Conservation (phyloP, 2,329 filamentous ascomycete species). For the Fusarium anthophilum region DNA sequence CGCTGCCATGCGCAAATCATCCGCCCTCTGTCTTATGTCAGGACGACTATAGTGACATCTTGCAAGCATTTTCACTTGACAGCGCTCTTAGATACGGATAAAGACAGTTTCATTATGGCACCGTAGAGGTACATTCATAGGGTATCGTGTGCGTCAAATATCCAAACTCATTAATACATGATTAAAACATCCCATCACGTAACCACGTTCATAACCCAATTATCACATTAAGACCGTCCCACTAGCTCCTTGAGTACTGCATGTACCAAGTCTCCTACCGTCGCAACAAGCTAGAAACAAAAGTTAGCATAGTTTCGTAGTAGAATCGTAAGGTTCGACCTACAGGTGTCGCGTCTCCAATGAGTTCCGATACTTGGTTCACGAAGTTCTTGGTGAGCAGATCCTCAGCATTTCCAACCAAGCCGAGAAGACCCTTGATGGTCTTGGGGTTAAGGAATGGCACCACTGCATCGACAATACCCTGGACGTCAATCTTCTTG, state of each 20-base stretch:
- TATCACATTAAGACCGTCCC: slow-evolving; percentile 24
- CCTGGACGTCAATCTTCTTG: slow-evolving; percentile 51
- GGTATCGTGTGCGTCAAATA: slow-evolving; percentile 5
- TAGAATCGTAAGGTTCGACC: neutral
- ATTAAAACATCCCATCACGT: neutral
- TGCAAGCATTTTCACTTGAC: neutral
- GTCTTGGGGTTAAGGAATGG: slow-evolving; percentile 55
- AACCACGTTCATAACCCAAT: neutral
- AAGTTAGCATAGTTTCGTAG: neutral
- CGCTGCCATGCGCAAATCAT: neutral
- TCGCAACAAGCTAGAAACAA: slow-evolving; percentile 44
- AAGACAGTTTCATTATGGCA: neutral
- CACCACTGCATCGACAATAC: slow-evolving; percentile 48
- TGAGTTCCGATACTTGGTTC: slow-evolving; percentile 54
- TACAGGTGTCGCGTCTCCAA: slow-evolving; percentile 43
- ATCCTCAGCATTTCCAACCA: slow-evolving; percentile 49
- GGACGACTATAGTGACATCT: neutral
- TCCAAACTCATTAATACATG: slow-evolving; percentile 5
- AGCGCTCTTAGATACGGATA: neutral
- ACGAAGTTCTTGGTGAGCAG: slow-evolving; percentile 53
- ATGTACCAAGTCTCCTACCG: slow-evolving; percentile 46
- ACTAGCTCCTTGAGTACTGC: slow-evolving; percentile 45
- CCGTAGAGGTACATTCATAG: neutral
- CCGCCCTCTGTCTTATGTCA: neutral
- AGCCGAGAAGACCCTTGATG: slow-evolving; percentile 46